These are phyloP conservation scores for Daldinia concentrica DNA, from an alignment of 495 filamentous ascomycete species.

Conservation along the genomic window DNA sequence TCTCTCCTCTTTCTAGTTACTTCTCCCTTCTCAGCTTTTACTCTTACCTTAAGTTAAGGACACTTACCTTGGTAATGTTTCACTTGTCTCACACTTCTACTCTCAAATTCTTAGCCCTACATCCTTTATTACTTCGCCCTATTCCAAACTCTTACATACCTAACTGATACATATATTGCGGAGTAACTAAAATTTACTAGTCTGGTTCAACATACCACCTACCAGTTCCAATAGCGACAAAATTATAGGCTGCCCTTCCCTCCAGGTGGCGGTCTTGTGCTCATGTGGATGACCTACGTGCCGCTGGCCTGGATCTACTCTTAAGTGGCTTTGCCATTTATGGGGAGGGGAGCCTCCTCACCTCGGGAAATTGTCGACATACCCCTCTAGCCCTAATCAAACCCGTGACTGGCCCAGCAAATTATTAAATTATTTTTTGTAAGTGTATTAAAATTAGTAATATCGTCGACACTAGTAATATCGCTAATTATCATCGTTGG, in stretches of 20 bases:
- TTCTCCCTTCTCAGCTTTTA: no score
- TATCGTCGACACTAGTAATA: neutral
- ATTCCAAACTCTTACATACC: neutral
- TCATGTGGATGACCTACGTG: neutral
- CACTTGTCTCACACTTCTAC: neutral
- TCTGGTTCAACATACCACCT: neutral
- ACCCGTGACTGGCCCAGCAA: neutral
- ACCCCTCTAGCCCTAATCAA: constrained; percentile 11
- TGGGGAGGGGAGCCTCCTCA: constrained; percentile 3
- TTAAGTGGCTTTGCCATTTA: constrained; percentile 5
- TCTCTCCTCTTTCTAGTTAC: no score
- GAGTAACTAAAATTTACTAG: neutral
- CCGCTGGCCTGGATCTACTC: constrained; percentile 10
- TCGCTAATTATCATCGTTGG: neutral
- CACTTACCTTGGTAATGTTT: no score
- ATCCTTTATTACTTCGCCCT: neutral
- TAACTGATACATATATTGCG: neutral
- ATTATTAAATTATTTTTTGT: constrained; percentile 2
- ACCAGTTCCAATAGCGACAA: neutral
- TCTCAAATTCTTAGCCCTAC: neutral
- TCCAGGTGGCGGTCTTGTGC: neutral
- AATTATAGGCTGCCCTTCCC: neutral
- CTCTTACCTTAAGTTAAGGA: no score
- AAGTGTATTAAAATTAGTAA: neutral
- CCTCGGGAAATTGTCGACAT: neutral